Percentiles rank a stretch among this genome's conserved stretches.
phyloP scores from a whole-genome alignment of 108 stramenopile genomes.

The Craspedostauros australis region DNA sequence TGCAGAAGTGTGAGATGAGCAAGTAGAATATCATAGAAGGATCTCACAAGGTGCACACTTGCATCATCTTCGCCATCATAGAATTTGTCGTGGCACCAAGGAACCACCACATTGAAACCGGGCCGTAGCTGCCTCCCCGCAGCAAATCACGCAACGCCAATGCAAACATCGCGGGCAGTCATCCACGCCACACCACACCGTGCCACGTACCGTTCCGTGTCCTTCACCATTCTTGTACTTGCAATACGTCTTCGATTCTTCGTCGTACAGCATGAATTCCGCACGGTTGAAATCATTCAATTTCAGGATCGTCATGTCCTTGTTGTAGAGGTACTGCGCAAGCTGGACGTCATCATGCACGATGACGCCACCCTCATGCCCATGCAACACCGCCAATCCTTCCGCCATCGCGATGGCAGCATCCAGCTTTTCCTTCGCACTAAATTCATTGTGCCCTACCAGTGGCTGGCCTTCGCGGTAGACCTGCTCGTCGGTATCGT shows the following conservation, averaged over 20 bases:
- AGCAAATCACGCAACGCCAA: no score
- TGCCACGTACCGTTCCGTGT: slow-evolving; percentile 33
- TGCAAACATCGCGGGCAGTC: no score
- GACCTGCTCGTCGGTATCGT: slow-evolving; percentile 11
- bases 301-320: slow-evolving; percentile 36
- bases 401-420: slow-evolving; percentile 60
- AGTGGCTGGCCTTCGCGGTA: background rate
- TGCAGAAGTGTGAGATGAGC: background rate
- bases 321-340: slow-evolving; percentile 47
- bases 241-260: slow-evolving; percentile 47
- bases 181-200: no score
- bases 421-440: slow-evolving; percentile 42
- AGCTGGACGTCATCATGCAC: slow-evolving; percentile 72
- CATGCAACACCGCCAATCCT: slow-evolving; percentile 64
- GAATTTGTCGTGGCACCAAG: no score
- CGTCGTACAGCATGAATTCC: slow-evolving; percentile 55
- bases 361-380: slow-evolving; percentile 52
- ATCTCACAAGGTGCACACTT: no score
- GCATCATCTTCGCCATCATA: no score
- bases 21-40: no score
- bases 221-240: slow-evolving; percentile 47
- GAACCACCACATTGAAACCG: no score
- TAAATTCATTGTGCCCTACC: slow-evolving; percentile 40
- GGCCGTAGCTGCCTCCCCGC: no score
- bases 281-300: slow-evolving; percentile 77